These are phyloP conservation scores for Delonix regia DNA, from an alignment of 306 rosid species.

Conservation along the genomic window DNA sequence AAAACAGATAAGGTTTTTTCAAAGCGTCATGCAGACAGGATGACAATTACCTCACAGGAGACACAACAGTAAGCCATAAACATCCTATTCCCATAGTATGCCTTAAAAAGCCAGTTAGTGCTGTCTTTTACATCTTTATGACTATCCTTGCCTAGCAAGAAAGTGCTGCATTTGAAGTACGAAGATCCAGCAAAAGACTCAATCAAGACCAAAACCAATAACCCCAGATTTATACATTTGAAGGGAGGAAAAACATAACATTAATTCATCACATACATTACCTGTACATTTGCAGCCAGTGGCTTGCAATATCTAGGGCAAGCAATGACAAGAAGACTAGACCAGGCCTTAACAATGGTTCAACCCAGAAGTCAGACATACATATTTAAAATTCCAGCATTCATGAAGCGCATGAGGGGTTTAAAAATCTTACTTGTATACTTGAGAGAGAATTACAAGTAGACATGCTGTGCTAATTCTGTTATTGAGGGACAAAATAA, in stretches of 20 bases:
- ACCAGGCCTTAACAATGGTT: slow-evolving; percentile 78
- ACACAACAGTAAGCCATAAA: slow-evolving; percentile 98
- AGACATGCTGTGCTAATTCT: slow-evolving; percentile 99
- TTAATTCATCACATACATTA: slow-evolving; percentile 25
- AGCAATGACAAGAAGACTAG: slow-evolving; percentile 80
- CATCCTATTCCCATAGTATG: slow-evolving; percentile 89
- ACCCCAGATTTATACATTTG: slow-evolving; percentile 3
- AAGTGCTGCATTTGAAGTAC: slow-evolving; percentile 68
- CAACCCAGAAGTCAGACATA: slow-evolving; percentile 44
- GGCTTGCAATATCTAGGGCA: slow-evolving; percentile 95
- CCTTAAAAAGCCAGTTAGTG: slow-evolving; percentile 87
- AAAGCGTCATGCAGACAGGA: neutral
- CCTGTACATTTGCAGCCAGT: slow-evolving; percentile 99
- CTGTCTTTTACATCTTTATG: slow-evolving; percentile 99
- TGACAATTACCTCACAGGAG: slow-evolving; percentile 80
- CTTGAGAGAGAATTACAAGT: slow-evolving; percentile 88
- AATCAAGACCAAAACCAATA: slow-evolving; percentile 22
- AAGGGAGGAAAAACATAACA: neutral
- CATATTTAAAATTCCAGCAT: slow-evolving; percentile 30
- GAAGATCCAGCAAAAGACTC: slow-evolving; percentile 31
- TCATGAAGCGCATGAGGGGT: slow-evolving; percentile 26
- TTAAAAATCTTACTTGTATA: slow-evolving; percentile 65
- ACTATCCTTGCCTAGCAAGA: slow-evolving; percentile 86
- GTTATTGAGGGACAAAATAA: slow-evolving; percentile 46
- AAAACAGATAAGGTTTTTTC: neutral